phyloP scores from a whole-genome alignment of 345 rosid genomes.

The Corchorus olitorius region DNA sequence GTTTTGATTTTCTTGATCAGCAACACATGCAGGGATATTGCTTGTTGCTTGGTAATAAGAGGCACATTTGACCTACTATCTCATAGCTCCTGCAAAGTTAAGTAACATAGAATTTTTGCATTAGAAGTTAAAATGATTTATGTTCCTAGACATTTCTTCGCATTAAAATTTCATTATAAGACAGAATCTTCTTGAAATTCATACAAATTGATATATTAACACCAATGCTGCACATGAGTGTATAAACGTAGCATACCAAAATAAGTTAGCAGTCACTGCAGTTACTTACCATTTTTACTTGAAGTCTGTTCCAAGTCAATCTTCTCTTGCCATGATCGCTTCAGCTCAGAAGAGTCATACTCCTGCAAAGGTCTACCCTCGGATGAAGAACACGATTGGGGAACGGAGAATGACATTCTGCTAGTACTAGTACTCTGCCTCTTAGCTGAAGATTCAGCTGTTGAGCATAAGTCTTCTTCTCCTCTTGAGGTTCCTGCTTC shows the following conservation, averaged over 20 bases:
- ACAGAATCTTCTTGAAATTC: neutral
- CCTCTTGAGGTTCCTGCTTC: constrained; percentile 35
- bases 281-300: constrained; percentile 38
- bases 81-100: constrained; percentile 33
- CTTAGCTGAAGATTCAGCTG: constrained; percentile 75
- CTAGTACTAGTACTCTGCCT: constrained; percentile 49
- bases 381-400: constrained; percentile 54
- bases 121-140: neutral
- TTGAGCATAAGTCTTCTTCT: constrained; percentile 63
- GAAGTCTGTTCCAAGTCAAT: constrained; percentile 36
- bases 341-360: constrained; percentile 45
- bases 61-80: constrained; percentile 13
- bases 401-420: constrained; percentile 57
- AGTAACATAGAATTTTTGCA: neutral
- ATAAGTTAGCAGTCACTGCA: neutral
- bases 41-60: too few species aligned
- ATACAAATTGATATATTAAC: neutral
- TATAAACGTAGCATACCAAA: too few species aligned
- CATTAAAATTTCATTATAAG: neutral
- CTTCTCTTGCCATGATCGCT: constrained; percentile 32
- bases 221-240: neutral
- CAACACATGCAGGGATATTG: too few species aligned
- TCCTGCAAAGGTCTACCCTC: constrained; percentile 47
- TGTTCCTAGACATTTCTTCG: neutral
- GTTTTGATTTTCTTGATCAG: neutral